Evolutionary conservation across 768 basidiomycete genomes (phyloP), one percentile per base, ranked within the genome.

Genomic region (Mycena polygramma): DNA sequence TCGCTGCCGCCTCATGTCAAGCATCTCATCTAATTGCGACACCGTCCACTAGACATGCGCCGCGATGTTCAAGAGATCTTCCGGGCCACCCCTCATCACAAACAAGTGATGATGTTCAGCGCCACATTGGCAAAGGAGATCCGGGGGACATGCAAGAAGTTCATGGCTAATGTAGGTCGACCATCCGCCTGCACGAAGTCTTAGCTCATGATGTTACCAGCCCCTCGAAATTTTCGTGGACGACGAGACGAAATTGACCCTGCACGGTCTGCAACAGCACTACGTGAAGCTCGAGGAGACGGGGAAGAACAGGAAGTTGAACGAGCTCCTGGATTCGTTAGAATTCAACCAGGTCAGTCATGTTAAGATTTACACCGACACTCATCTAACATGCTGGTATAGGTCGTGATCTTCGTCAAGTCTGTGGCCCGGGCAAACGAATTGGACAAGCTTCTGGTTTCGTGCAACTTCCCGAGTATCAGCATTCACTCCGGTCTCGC

Each of bases 101-200:
- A 99, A 87, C 97, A 99, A 88, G 98, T 99, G 75, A 99, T 99
- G 98, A 99, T 99, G 98, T 99, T 99, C 88, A 97, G 96, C 76
- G 98, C 98, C 48, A 99, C 98, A 1, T 84, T 99, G 70, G 91
- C 95, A 66, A 99, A 99, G 86, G 98, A 99, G 74, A 97, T 99
- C 68, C 89, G 98, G 66, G 88, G 92, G 9, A 99, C 98, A 0
- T 99, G 98, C 90, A 99, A 99, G 85, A 99, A 99, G 80, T 99
- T 99, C 82, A 99, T 99, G 98, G 94, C 94, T 39, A 97, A 95
- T 79, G 98, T 98, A 76, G 73, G 96, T 88, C 22, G 13, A 43
- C 62, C 4, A 20, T 58, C 26, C 26, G 4, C 10, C n/a, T 24
- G 17, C 19, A 10, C 61, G 54, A 30, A 54, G 63, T 51, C 55